Conservation (phyloP, 2,329 filamentous ascomycete genomes). For the Alternaria triticimaculans region DNA sequence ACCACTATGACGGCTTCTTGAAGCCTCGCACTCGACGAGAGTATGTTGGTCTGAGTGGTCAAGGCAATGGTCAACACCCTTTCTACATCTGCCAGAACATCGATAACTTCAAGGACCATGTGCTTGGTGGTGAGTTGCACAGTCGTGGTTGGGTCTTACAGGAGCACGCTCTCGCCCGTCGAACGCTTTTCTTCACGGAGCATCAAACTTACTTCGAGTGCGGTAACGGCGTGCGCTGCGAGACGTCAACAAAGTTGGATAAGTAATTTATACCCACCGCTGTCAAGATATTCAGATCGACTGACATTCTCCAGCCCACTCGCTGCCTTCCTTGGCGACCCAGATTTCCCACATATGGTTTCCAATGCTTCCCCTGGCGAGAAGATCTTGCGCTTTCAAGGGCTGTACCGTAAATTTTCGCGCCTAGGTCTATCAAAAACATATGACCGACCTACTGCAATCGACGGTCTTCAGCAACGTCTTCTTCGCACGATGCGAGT, state of each 20-base stretch:
- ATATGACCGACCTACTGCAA: constrained; percentile 40
- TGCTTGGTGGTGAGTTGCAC: constrained; percentile 24
- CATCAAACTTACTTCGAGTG: constrained; percentile 40
- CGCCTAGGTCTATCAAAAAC: constrained; percentile 25
- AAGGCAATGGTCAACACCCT: background rate
- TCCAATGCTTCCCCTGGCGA: background rate
- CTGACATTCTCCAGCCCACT: too few relatives aligned
- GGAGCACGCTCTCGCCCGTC: constrained; percentile 33
- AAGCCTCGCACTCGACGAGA: background rate
- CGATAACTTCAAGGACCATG: constrained; percentile 31
- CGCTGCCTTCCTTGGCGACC: constrained; percentile 33
- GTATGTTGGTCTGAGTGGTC: background rate
- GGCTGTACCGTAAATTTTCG: constrained; percentile 33
- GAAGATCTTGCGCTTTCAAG: constrained; percentile 11
- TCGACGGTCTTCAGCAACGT: constrained; percentile 42
- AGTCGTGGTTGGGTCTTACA: constrained; percentile 36
- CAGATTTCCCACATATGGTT: constrained; percentile 25
- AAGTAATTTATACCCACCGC: constrained; percentile 15
- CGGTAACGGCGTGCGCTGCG: constrained; percentile 24
- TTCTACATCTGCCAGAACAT: constrained; percentile 22
- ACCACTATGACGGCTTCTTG: constrained; percentile 21
- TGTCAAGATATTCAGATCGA: too few relatives aligned
- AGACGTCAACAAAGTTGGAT: constrained; percentile 19
- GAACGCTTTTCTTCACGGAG: constrained; percentile 34
- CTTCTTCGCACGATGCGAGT: constrained; percentile 29